Conservation (phyloP, 129 eudicot genomes). For the Gnaphalium uliginosum region DNA sequence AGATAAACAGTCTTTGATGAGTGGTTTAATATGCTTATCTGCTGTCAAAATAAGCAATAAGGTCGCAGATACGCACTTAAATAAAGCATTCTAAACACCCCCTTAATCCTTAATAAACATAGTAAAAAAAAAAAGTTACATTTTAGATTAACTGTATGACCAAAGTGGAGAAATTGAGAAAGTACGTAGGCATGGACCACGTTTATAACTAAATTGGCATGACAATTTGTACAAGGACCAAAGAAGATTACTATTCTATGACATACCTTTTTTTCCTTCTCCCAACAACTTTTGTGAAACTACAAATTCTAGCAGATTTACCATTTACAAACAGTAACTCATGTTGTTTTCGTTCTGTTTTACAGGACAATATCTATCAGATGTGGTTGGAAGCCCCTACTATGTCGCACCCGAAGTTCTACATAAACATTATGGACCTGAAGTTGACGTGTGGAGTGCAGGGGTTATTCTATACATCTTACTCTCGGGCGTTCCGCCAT, state of each 20-base stretch:
- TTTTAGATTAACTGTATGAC: neutral
- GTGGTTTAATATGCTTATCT: too few relatives aligned
- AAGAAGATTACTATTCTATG: neutral
- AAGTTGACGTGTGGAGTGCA: conserved; percentile 69
- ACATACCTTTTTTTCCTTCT: neutral
- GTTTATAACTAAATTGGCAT: neutral
- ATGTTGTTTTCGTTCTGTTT: neutral
- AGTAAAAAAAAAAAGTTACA: neutral
- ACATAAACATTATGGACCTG: conserved; percentile 54
- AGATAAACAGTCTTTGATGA: too few relatives aligned
- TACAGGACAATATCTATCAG: conserved; percentile 52
- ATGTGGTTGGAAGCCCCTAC: conserved; percentile 69
- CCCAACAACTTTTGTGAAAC: neutral
- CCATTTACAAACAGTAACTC: neutral
- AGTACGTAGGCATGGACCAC: neutral
- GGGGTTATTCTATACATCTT: conserved; percentile 61
- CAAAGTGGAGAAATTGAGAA: neutral
- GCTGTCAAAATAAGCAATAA: too few relatives aligned
- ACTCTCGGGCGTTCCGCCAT: conserved; percentile 61
- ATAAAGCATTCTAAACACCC: too few relatives aligned
- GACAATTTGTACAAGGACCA: neutral
- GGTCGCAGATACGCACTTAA: too few relatives aligned
- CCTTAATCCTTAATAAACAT: neutral
- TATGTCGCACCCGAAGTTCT: conserved; percentile 69
- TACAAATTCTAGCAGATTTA: neutral